Evolutionary conservation across 441 rosid genomes (phyloP).

Genomic region (Eugenia klotzschiana): DNA sequence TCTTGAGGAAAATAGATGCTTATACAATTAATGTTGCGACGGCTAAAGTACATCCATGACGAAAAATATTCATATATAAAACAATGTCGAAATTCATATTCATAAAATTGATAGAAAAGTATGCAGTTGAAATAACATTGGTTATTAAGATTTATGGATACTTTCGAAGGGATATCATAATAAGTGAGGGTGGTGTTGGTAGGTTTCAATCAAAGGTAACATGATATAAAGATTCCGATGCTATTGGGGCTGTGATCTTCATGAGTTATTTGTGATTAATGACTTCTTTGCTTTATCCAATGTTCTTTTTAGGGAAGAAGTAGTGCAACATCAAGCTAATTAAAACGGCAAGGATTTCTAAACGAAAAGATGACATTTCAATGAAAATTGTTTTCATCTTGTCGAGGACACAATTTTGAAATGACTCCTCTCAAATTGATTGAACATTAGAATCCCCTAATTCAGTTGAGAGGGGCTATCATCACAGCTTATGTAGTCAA

Average conservation of each 20-base stretch:
- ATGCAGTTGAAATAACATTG: not conserved
- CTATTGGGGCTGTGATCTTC: not conserved
- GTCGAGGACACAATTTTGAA: not conserved
- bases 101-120: not conserved
- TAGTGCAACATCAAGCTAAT: not conserved
- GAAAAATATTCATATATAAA: not conserved
- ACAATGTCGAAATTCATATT: not conserved
- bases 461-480: not conserved
- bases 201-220: not conserved
- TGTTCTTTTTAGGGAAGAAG: not conserved
- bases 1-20: not conserved
- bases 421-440: not conserved
- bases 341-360: not conserved
- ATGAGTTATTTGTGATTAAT: not conserved
- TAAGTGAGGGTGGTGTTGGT: not conserved
- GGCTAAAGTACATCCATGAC: not conserved
- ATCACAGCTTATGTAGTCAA: not conserved
- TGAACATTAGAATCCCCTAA: not conserved
- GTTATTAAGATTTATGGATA: not conserved
- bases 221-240: not conserved
- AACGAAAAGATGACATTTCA: not conserved
- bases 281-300: not conserved
- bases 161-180: not conserved
- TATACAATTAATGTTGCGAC: not conserved
- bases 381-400: not conserved